Base-by-base conservation (phyloP, 257 asterid species). In the Osmanthus fragrans region DNA sequence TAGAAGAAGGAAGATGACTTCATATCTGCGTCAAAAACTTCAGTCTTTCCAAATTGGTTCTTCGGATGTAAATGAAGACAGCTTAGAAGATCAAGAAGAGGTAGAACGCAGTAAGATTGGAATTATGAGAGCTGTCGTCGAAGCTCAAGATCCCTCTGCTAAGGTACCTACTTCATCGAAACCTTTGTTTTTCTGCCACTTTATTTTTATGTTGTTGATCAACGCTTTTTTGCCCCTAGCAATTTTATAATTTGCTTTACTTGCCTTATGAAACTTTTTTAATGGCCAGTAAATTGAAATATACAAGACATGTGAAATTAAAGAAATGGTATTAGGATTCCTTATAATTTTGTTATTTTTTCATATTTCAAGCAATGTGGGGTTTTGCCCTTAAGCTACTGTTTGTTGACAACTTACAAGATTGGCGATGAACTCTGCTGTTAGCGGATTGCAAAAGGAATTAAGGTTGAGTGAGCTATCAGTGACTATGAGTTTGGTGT, bases 11-110 rank as follows among this genome's bases (percentile, higher is more conserved):
- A 73, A 27, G 45, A 92, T 92, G 98, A 81, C 84, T 80, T 90
- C 97, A 4, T 92, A 92, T 80, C 88, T 94, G 77, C 86, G 90
- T 37, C 86, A 87, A 77, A 94, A 88, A 75, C 76, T 89, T 77
- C 88, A 82, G 80, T 51, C 87, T 72, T 40, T 88, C 12, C 77
- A 81, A 74, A 72, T 45, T 51, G 73, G 76, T 47, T 76, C 92
- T n/a, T 25, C 84, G 5, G 81, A 79, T 73, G 86, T n/a, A 1
- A 80, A 18, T n/a, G 73, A 27, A 75, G 27, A 71, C 18, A 11
- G 68, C 18, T 60, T 25, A 58, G 76, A 64, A 47, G 67, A 76
- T 32, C 58, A 49, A 72, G 77, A 76, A 60, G 79, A 79, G 71
- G 77, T 80, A 36, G 92, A 88, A 83, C 71, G 78, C 73, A 76